phyloP scores from a whole-genome alignment of 1,284 basidiomycete species.

The Cutaneotrichosporon sp. region DNA sequence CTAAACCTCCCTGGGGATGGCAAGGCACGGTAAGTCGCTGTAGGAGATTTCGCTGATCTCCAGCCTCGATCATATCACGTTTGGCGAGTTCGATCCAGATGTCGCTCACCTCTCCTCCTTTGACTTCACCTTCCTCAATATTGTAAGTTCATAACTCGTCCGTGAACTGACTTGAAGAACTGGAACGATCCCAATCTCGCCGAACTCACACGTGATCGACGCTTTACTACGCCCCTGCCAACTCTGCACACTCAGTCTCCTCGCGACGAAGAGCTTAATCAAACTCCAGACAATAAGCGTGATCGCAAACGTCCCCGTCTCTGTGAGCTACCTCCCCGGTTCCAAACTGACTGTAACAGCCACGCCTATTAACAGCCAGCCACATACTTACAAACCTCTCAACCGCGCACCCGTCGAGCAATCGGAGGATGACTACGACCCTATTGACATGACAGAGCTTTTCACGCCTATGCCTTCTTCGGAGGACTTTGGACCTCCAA shows the following conservation, averaged over 20 bases:
- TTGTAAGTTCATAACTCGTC: constrained; percentile 22
- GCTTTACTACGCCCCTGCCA: not conserved
- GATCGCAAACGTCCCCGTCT: not conserved
- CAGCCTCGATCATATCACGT: constrained; percentile 41
- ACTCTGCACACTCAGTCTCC: not conserved
- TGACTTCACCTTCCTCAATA: constrained; percentile 25
- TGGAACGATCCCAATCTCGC: constrained; percentile 32
- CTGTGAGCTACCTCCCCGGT: not conserved
- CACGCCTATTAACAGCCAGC: not conserved
- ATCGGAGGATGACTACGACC: too few species aligned
- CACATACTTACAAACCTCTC: not conserved
- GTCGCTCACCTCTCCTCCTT: constrained; percentile 15
- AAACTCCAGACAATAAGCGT: not conserved
- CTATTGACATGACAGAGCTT: too few species aligned
- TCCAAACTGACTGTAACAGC: not conserved
- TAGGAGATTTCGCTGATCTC: not conserved
- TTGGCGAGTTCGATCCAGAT: constrained; percentile 17
- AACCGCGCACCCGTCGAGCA: not conserved
- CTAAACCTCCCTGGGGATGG: constrained; percentile 36
- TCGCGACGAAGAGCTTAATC: not conserved
- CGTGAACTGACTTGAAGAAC: constrained; percentile 21
- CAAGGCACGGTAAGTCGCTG: constrained; percentile 27
- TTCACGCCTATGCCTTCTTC: too few species aligned
- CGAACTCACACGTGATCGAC: constrained; percentile 16
- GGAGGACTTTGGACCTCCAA: too few species aligned